Percentiles rank a stretch among this genome's conserved stretches.
phyloP scores from a whole-genome alignment of 2,329 filamentous ascomycete species.

The Penicillium oxalicum region DNA sequence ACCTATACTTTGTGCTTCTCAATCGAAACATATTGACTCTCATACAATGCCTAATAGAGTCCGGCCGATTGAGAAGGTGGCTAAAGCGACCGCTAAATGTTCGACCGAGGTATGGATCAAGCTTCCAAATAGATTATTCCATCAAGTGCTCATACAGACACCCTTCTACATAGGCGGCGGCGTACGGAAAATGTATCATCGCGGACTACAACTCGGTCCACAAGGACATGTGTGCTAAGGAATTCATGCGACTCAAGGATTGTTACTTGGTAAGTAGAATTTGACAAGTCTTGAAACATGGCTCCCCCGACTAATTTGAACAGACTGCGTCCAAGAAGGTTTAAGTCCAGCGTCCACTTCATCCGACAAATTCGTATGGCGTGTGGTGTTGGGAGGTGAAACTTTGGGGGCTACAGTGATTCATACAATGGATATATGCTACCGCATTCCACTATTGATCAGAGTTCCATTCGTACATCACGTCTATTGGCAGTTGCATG shows the following conservation, averaged over 20 bases:
- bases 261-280: constrained; percentile 67
- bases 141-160: constrained; percentile 2
- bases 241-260: constrained; percentile 79
- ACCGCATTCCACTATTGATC: too few species aligned
- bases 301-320: not conserved
- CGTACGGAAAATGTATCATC: constrained; percentile 87
- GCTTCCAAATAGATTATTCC: not conserved
- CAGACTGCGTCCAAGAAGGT: constrained; percentile 51
- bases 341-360: constrained; percentile 18
- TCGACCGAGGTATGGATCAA: constrained; percentile 52
- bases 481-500: too few species aligned
- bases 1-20: not conserved
- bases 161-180: constrained; percentile 56
- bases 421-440: too few species aligned
- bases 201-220: constrained; percentile 83
- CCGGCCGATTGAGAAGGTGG: constrained; percentile 64
- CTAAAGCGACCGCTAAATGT: constrained; percentile 60
- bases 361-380: not conserved
- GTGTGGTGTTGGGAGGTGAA: not conserved
- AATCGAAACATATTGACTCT: not conserved
- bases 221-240: constrained; percentile 81
- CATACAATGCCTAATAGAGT: constrained; percentile 45
- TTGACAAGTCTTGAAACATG: too few species aligned
- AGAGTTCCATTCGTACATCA: too few species aligned
- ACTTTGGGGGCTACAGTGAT: not conserved